Base-by-base conservation (phyloP, 2,329 filamentous ascomycete species). In the Ustulina deusta region DNA sequence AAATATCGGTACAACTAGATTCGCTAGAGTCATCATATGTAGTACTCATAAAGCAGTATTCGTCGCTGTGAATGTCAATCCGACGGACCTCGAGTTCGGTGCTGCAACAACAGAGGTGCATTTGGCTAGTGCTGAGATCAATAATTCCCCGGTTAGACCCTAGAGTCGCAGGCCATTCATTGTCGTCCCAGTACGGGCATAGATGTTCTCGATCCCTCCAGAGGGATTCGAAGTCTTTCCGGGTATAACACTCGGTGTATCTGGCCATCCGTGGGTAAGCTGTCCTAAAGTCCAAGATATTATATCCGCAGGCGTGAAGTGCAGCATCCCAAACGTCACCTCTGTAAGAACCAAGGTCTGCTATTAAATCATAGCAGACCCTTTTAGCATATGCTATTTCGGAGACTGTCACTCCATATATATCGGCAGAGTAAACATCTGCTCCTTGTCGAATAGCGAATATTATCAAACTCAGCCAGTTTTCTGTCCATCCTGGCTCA, bases 311-410 rank as follows among this genome's bases (percentile, higher is more conserved):
- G 1, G 44, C 34, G 54, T 44, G 27, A 11, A 66, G 59, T 20
- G 52, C 48, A 17, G 64, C 20, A 6, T 66, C 64, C 48, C 57
- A 66, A 9, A 66, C 54, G 17, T 66, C 64, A 1, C 51, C 64
- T 2, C 59, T 46, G 22, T 67, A 67, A 2, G 64, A 67, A 2
- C 59, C 59, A 1, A 59, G 17, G 20, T 56, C 48, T 3, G 6
- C 6, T 6, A 6, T 36, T 11, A 11, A 36, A 36, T 36, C 34
- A 6, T 36, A 11, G 34, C 34, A 36, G 34, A 6, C 6, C 34
- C 34, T 66, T 6, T 55, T 7, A 6, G 63, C 32, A 38, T 57
- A 66, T 36, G 63, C 63, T 13, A 66, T 57, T 2, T 66, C 5
- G 2, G 63, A 66, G 3, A 57, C 51, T 7, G 63, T 10, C 1